Percentiles rank a stretch among this genome's conserved stretches.
These are phyloP conservation scores for Cercospora sesami DNA, from an alignment of 2,329 filamentous ascomycete species.

Conservation along the genomic window DNA sequence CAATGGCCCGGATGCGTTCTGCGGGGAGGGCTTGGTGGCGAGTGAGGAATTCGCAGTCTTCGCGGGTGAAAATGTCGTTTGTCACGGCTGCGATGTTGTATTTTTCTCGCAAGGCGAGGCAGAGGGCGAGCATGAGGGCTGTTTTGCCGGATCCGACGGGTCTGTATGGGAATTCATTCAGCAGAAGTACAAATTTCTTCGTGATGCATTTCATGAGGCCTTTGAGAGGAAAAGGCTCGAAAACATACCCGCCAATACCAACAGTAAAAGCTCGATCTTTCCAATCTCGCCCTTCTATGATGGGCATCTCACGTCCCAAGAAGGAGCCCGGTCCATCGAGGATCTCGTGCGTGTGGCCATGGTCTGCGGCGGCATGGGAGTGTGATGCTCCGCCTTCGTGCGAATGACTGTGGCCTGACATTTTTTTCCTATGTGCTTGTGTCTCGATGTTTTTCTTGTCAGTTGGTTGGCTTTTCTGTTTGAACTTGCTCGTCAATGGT, in stretches of 20 bases:
- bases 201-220: too few species aligned
- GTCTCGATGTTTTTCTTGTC: not conserved
- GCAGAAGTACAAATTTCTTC: too few species aligned
- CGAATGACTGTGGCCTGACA: constrained; percentile 46
- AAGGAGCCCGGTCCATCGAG: constrained; percentile 91
- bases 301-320: constrained; percentile 86
- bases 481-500: not conserved
- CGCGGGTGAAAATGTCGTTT: constrained; percentile 97
- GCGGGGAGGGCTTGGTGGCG: constrained; percentile 79
- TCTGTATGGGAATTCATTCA: too few species aligned
- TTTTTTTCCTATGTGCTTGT: constrained; percentile 9
- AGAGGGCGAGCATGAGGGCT: constrained; percentile 91
- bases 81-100: constrained; percentile 94
- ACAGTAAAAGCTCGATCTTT: constrained; percentile 87
- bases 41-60: constrained; percentile 97
- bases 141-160: constrained; percentile 98
- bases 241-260: constrained; percentile 87
- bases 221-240: too few species aligned
- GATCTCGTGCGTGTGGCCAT: constrained; percentile 95
- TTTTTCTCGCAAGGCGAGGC: constrained; percentile 73
- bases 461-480: not conserved
- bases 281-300: constrained; percentile 86
- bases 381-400: constrained; percentile 48
- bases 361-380: constrained; percentile 57
- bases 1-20: constrained; percentile 85